These are phyloP conservation scores for Amyloporia xantha DNA, from an alignment of 768 basidiomycete genomes.

Conservation along the genomic window DNA sequence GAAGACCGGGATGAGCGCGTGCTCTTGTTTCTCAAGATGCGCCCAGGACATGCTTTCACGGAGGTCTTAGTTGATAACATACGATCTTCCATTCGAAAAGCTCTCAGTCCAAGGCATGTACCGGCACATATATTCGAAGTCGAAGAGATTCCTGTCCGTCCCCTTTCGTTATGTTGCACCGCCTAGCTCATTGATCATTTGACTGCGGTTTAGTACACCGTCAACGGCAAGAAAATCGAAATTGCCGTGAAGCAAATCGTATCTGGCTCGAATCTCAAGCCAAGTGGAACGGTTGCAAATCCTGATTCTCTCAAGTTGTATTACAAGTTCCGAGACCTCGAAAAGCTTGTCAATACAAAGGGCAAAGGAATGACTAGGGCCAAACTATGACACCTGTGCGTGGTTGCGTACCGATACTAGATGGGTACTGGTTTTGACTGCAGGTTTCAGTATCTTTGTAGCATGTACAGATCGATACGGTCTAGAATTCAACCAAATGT, in stretches of 20 bases:
- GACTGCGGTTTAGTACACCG: constrained; percentile 67
- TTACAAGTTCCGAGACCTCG: constrained; percentile 54
- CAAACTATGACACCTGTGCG: constrained; percentile 1
- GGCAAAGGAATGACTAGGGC: constrained; percentile 9
- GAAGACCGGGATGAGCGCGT: constrained; percentile 68
- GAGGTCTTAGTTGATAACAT: constrained; percentile 45
- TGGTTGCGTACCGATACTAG: no score
- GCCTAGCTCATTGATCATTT: no score
- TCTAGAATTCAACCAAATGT: no score
- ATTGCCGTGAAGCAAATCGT: constrained; percentile 75
- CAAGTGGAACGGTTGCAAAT: constrained; percentile 72
- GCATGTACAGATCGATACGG: no score
- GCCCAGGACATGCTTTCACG: constrained; percentile 38
- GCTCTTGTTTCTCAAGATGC: constrained; percentile 66
- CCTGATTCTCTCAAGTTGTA: constrained; percentile 60
- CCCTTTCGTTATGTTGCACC: neutral
- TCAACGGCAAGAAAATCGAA: constrained; percentile 75
- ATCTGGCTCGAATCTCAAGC: constrained; percentile 55
- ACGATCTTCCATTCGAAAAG: constrained; percentile 49
- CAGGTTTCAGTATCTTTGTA: no score
- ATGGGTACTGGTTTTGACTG: no score
- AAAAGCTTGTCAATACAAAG: constrained; percentile 20
- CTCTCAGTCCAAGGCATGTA: constrained; percentile 68
- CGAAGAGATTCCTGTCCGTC: constrained; percentile 60
- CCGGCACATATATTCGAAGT: constrained; percentile 61